Conservation (phyloP, 441 rosid genomes). For the Arabidopsis lyrata region DNA sequence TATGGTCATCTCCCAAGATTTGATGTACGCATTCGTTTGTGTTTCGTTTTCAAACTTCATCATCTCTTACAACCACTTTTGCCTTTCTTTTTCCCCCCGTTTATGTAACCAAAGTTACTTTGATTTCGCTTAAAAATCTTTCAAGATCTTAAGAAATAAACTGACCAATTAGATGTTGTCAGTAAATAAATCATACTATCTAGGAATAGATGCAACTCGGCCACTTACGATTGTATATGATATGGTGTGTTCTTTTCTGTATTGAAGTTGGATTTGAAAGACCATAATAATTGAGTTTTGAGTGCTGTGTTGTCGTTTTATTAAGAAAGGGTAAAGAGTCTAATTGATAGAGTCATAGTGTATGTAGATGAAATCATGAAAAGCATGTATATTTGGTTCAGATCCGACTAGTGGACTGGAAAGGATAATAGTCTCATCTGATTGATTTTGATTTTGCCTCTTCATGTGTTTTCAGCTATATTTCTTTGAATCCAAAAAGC, state of each 20-base stretch:
- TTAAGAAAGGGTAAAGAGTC: no score
- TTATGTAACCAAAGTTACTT: no score
- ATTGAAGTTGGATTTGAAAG: slow-evolving; percentile 4
- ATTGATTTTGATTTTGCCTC: slow-evolving; percentile 30
- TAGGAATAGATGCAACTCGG: neutral
- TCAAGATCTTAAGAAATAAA: neutral
- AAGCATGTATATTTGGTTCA: neutral
- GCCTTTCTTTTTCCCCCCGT: neutral
- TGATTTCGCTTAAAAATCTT: neutral
- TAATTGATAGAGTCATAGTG: no score
- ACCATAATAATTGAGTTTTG: slow-evolving; percentile 4
- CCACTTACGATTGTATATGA: neutral
- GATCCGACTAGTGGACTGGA: slow-evolving; percentile 18
- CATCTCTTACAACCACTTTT: slow-evolving; percentile 16
- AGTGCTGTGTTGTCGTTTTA: slow-evolving; percentile 2
- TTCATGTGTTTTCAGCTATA: slow-evolving; percentile 19
- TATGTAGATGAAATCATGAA: no score
- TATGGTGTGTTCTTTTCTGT: neutral
- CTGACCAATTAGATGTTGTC: neutral
- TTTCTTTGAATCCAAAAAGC: slow-evolving; percentile 4
- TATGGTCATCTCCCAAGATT: slow-evolving; percentile 26
- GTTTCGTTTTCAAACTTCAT: slow-evolving; percentile 30
- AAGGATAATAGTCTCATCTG: slow-evolving; percentile 29
- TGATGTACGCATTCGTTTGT: slow-evolving; percentile 32
- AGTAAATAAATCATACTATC: neutral